Conservation (phyloP, 1,284 basidiomycete species). For the Heterobasidion annosum region DNA sequence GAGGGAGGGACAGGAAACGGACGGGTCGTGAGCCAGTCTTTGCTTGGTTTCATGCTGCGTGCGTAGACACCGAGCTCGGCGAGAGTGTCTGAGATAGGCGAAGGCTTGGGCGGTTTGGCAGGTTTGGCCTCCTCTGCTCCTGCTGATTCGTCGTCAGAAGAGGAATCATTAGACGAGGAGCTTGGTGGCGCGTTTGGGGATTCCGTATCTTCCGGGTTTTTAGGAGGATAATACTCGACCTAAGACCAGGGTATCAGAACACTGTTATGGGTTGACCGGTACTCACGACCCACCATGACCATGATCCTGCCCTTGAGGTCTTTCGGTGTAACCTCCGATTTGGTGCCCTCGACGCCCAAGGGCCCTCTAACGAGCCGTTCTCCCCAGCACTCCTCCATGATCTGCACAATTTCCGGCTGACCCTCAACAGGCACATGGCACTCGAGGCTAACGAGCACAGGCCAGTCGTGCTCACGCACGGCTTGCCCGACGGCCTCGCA, state of each 20-base stretch:
- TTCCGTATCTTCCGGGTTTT: slow-evolving; percentile 8
- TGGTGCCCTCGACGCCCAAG: slow-evolving; percentile 23
- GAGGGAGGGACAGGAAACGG: slow-evolving; percentile 9
- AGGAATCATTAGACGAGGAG: background rate
- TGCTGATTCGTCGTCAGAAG: background rate
- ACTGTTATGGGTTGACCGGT: too few species aligned
- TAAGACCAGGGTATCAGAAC: background rate
- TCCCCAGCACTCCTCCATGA: slow-evolving; percentile 49
- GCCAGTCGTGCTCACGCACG: slow-evolving; percentile 36
- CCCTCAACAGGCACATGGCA: slow-evolving; percentile 46
- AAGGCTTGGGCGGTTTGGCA: slow-evolving; percentile 2
- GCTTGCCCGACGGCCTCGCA: slow-evolving; percentile 41
- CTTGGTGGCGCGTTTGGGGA: background rate
- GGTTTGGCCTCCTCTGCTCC: slow-evolving; percentile 1
- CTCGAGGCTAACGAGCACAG: slow-evolving; percentile 55
- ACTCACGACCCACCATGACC: slow-evolving; percentile 37
- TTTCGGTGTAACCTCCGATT: slow-evolving; percentile 27
- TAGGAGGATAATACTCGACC: slow-evolving; percentile 48
- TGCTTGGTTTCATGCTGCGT: slow-evolving; percentile 47
- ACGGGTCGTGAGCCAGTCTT: slow-evolving; percentile 38
- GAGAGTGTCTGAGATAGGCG: slow-evolving; percentile 36
- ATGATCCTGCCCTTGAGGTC: slow-evolving; percentile 46
- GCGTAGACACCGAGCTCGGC: slow-evolving; percentile 46
- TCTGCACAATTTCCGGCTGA: slow-evolving; percentile 44
- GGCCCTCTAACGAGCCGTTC: slow-evolving; percentile 38